A percentile compares a stretch with the other conserved stretches of the same genome.
Evolutionary conservation across 176 grass and related monocot genomes (phyloP).

Genomic region (Cocos nucifera): DNA sequence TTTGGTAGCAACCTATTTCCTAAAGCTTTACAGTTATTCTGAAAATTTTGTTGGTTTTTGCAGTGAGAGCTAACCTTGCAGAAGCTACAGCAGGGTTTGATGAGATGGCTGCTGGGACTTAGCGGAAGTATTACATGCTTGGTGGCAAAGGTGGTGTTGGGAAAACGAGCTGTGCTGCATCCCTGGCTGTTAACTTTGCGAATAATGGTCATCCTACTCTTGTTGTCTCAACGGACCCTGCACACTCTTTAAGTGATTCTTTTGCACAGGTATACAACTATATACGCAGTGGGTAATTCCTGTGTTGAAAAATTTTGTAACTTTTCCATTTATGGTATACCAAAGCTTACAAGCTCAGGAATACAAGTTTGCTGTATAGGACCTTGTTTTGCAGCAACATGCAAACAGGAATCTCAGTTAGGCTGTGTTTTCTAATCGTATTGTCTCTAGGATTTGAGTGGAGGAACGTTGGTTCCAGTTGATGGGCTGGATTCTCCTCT

Average conservation of each 20-base stretch:
- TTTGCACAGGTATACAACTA: slow-evolving; percentile 47
- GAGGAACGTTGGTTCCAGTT: slow-evolving; percentile 53
- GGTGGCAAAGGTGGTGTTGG: slow-evolving; percentile 84
- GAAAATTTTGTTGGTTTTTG: background rate
- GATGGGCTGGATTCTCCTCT: slow-evolving; percentile 66
- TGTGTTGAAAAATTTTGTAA: background rate
- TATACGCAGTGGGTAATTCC: too few relatives aligned
- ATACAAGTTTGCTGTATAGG: too few relatives aligned
- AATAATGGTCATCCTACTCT: slow-evolving; percentile 83
- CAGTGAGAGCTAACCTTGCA: slow-evolving; percentile 25
- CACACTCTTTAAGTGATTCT: slow-evolving; percentile 85
- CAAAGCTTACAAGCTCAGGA: too few relatives aligned
- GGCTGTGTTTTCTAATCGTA: too few relatives aligned
- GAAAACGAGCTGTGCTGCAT: slow-evolving; percentile 85
- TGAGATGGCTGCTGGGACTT: slow-evolving; percentile 57
- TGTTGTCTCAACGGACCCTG: slow-evolving; percentile 79
- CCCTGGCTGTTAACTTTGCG: slow-evolving; percentile 80
- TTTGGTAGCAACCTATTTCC: too few relatives aligned
- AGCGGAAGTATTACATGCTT: slow-evolving; percentile 74
- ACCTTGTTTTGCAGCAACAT: too few relatives aligned
- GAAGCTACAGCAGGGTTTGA: slow-evolving; percentile 44
- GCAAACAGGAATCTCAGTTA: too few relatives aligned
- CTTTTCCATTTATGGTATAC: background rate
- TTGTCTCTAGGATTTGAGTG: slow-evolving; percentile 66
- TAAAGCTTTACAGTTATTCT: too few relatives aligned